phyloP scores from a whole-genome alignment of 1,284 basidiomycete genomes.

The Trametes pubescens region DNA sequence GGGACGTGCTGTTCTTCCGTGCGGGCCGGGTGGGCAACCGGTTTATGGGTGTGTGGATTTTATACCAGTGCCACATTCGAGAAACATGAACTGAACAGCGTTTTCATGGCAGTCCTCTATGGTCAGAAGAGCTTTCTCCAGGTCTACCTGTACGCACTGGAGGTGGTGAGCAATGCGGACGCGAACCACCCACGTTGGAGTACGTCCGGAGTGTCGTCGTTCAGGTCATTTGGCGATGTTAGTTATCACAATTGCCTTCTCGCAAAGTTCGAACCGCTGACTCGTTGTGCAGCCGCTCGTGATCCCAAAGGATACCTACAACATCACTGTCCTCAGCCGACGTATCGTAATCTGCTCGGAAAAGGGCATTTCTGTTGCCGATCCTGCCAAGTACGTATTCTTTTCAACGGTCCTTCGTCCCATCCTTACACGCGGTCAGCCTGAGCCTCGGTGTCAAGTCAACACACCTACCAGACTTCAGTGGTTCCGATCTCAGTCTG shows the following conservation, averaged over 20 bases:
- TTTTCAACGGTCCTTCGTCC: too few species aligned
- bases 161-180: conserved; percentile 47
- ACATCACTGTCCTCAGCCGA: conserved; percentile 64
- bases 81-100: background rate
- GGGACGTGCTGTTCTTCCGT: conserved; percentile 65
- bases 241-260: conserved; percentile 31
- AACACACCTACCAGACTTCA: conserved; percentile 68
- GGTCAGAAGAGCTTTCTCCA: conserved; percentile 68
- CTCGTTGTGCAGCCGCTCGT: conserved; percentile 58
- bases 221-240: conserved; percentile 71
- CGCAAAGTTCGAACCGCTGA: background rate
- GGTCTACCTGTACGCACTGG: conserved; percentile 57
- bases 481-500: conserved; percentile 48
- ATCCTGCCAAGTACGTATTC: conserved; percentile 67
- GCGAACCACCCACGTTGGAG: conserved; percentile 45
- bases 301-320: conserved; percentile 71
- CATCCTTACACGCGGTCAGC: conserved; percentile 37
- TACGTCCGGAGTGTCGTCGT: conserved; percentile 47
- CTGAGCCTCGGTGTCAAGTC: conserved; percentile 47
- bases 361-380: conserved; percentile 67
- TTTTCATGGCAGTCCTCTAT: conserved; percentile 63
- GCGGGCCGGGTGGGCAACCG: conserved; percentile 60
- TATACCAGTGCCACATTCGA: background rate
- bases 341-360: conserved; percentile 71
- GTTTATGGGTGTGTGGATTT: conserved; percentile 54